phyloP scores from a whole-genome alignment of 2,329 filamentous ascomycete genomes.

The Basipetospora chlamydospora region DNA sequence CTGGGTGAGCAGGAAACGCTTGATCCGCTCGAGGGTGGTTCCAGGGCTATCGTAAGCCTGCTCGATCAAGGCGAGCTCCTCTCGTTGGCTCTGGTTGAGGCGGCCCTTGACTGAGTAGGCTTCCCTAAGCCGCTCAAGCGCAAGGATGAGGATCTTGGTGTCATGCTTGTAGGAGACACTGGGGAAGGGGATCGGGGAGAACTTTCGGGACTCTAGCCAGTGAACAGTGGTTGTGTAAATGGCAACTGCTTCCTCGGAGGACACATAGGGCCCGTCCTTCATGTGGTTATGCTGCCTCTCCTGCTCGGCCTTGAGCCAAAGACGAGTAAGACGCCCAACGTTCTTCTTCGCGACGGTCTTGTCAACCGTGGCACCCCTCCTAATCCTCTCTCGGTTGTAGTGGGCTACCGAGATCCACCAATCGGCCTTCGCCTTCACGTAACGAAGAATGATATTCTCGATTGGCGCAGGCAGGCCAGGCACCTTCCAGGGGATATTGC shows the following conservation, averaged over 20 bases:
- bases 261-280: slow-evolving; percentile 97
- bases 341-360: slow-evolving; percentile 99
- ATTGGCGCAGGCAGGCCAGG: slow-evolving; percentile 91
- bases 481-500: slow-evolving; percentile 99
- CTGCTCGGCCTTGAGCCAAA: slow-evolving; percentile 97
- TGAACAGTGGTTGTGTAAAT: slow-evolving; percentile 99
- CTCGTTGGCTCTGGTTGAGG: slow-evolving; percentile 92
- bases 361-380: slow-evolving; percentile 90
- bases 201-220: slow-evolving; percentile 96
- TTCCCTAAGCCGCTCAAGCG: slow-evolving; percentile 81
- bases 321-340: slow-evolving; percentile 76
- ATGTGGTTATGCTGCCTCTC: slow-evolving; percentile 98
- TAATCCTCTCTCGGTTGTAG: slow-evolving; percentile 95
- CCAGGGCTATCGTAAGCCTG: slow-evolving; percentile 97
- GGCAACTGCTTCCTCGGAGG: slow-evolving; percentile 93
- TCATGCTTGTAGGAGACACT: slow-evolving; percentile 99
- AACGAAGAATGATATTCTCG: slow-evolving; percentile 95
- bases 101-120: slow-evolving; percentile 96
- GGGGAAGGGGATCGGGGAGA: slow-evolving; percentile 95
- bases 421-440: slow-evolving; percentile 97
- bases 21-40: slow-evolving; percentile 89
- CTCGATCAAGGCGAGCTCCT: slow-evolving; percentile 91
- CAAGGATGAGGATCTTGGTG: slow-evolving; percentile 94
- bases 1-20: slow-evolving; percentile 92
- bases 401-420: slow-evolving; percentile 99